phyloP scores from a whole-genome alignment of 768 basidiomycete species.

The Sutorius australiensis region DNA sequence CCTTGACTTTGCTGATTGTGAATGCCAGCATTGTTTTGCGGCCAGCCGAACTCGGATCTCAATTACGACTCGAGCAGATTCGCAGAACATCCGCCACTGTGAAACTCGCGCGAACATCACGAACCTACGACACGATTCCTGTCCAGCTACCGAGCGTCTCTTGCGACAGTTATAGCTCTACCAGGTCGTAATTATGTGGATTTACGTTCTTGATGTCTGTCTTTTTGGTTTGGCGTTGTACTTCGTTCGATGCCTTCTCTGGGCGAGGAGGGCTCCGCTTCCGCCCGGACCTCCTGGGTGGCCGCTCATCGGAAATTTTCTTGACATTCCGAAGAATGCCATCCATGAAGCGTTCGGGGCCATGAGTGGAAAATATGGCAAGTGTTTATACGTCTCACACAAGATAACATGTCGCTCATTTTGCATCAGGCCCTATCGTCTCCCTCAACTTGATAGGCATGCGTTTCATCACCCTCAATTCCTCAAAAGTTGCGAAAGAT shows the following conservation, averaged over 20 bases:
- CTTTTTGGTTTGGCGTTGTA: slow-evolving; percentile 12
- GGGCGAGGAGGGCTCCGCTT: background rate
- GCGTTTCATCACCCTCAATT: slow-evolving; percentile 47
- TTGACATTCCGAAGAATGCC: slow-evolving; percentile 50
- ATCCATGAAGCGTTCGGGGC: slow-evolving; percentile 49
- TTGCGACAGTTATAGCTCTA: background rate
- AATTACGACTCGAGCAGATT: too few relatives aligned
- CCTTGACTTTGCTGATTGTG: too few relatives aligned
- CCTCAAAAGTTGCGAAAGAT: slow-evolving; percentile 30
- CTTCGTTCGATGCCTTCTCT: background rate
- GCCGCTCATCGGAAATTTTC: slow-evolving; percentile 49
- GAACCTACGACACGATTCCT: background rate
- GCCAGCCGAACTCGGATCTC: too few relatives aligned
- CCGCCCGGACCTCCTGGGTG: slow-evolving; percentile 14
- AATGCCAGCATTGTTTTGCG: too few relatives aligned
- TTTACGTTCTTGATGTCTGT: background rate
- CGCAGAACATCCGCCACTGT: too few relatives aligned
- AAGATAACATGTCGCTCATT: background rate
- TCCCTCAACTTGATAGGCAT: slow-evolving; percentile 35
- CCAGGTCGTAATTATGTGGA: background rate
- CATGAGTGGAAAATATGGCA: slow-evolving; percentile 42
- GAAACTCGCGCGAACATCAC: background rate
- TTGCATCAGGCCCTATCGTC: slow-evolving; percentile 17
- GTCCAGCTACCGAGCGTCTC: background rate
- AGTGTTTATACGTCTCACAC: slow-evolving; percentile 7